Percentiles rank a stretch among this genome's conserved stretches.
Evolutionary conservation across 2,329 filamentous ascomycete genomes (phyloP).

Genomic region (Dothistroma septosporum): DNA sequence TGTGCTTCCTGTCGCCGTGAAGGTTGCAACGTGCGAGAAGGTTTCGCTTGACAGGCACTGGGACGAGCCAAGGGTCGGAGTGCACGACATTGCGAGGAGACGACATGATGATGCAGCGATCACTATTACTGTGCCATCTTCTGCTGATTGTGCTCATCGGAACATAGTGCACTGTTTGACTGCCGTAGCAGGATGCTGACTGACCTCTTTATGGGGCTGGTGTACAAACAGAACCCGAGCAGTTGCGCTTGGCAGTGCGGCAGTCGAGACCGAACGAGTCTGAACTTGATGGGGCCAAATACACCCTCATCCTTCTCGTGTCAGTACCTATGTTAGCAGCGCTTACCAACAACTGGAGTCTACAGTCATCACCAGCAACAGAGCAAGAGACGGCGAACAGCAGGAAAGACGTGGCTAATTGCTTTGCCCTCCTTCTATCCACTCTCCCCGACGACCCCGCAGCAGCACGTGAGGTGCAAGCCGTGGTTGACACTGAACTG

Average conservation of each 20-base stretch:
- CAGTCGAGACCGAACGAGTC: neutral
- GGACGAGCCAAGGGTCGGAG: neutral
- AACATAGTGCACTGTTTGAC: neutral
- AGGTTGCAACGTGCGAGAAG: neutral
- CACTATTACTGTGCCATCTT: neutral
- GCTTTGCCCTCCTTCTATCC: neutral
- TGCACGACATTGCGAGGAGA: neutral
- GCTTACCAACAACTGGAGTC: neutral
- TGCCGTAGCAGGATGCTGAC: neutral
- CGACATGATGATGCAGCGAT: neutral
- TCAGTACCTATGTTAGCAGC: neutral
- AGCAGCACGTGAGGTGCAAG: conserved; percentile 1
- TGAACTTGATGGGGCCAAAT: neutral
- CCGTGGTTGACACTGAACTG: neutral
- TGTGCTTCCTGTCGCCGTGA: neutral
- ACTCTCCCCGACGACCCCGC: conserved; percentile 1
- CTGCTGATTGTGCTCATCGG: neutral
- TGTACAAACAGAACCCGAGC: neutral
- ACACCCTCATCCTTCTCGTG: neutral
- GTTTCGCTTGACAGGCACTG: neutral
- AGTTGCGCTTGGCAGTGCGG: neutral
- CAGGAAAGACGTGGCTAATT: neutral
- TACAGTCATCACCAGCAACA: neutral
- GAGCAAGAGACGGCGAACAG: neutral
- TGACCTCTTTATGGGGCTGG: neutral